These are phyloP conservation scores for Lasiodiplodia hormozganensis DNA, from an alignment of 2,329 filamentous ascomycete species.

Conservation along the genomic window DNA sequence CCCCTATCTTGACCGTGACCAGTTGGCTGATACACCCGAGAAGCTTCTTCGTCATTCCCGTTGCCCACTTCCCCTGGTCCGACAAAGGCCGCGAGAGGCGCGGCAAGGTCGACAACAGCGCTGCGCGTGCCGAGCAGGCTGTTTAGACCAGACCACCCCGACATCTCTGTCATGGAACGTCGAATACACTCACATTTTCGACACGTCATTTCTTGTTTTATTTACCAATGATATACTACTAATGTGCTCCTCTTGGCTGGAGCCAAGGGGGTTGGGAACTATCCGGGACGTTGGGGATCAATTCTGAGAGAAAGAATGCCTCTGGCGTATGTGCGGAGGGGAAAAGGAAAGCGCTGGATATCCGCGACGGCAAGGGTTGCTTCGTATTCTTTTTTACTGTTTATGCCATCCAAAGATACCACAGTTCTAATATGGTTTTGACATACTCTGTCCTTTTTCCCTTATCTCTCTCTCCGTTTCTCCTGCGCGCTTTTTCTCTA, in stretches of 20 bases:
- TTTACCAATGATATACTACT: slow-evolving; percentile 7
- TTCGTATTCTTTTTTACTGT: slow-evolving; percentile 2
- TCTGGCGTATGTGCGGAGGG: not conserved
- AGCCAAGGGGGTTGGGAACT: not conserved
- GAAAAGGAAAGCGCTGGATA: not conserved
- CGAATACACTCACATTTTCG: not conserved
- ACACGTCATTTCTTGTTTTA: not conserved
- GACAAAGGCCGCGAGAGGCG: slow-evolving; percentile 49
- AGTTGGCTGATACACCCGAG: not conserved
- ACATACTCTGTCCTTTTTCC: not conserved
- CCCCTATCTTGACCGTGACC: not conserved
- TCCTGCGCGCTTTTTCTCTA: not conserved
- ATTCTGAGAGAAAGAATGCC: not conserved
- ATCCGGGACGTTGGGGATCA: not conserved
- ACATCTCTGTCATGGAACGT: not conserved
- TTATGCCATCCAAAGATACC: slow-evolving; percentile 18
- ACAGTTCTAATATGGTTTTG: slow-evolving; percentile 9
- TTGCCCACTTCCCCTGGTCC: slow-evolving; percentile 95
- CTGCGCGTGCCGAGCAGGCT: slow-evolving; percentile 39
- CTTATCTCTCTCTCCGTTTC: not conserved
- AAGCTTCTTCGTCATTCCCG: slow-evolving; percentile 92
- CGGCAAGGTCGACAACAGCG: slow-evolving; percentile 50
- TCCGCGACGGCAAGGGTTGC: not conserved
- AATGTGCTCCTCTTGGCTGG: slow-evolving; percentile 4
- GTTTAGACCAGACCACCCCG: not conserved